A percentile compares a stretch with the other conserved stretches of the same genome.
Evolutionary conservation across 306 rosid species (phyloP).

Genomic region (Quercus mongolica): DNA sequence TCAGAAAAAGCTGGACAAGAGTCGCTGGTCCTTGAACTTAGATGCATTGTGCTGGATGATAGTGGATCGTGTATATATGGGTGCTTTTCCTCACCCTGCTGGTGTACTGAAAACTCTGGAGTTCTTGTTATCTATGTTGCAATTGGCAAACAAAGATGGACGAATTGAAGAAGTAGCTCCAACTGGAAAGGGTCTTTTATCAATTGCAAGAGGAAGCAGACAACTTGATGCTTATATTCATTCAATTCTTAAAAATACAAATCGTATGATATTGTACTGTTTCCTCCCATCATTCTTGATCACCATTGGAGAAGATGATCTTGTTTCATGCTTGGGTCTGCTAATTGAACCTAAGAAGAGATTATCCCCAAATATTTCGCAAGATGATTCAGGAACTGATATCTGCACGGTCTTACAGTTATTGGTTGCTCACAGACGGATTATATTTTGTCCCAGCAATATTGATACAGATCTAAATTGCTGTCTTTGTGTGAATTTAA

Average conservation of each 20-base stretch:
- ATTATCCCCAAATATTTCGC: slow-evolving; percentile 34
- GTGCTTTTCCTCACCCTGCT: slow-evolving; percentile 94
- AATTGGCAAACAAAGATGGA: slow-evolving; percentile 95
- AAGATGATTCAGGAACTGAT: slow-evolving; percentile 74
- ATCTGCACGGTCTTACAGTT: slow-evolving; percentile 81
- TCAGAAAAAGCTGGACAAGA: slow-evolving; percentile 90
- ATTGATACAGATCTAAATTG: slow-evolving; percentile 90
- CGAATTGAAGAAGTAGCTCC: slow-evolving; percentile 95
- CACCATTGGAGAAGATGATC: slow-evolving; percentile 81
- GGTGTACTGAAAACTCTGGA: slow-evolving; percentile 86
- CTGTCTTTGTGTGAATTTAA: slow-evolving; percentile 86
- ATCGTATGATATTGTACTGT: slow-evolving; percentile 86
- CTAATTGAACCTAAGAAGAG: slow-evolving; percentile 66
- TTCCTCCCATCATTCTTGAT: slow-evolving; percentile 85
- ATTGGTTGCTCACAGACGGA: slow-evolving; percentile 80
- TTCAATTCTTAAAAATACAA: slow-evolving; percentile 89
- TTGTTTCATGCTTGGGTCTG: slow-evolving; percentile 66
- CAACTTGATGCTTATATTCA: slow-evolving; percentile 96
- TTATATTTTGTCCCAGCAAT: slow-evolving; percentile 94
- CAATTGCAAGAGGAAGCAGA: slow-evolving; percentile 86
- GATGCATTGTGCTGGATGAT: slow-evolving; percentile 96
- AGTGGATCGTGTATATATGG: slow-evolving; percentile 97
- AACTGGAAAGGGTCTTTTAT: slow-evolving; percentile 79
- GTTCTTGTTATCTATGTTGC: slow-evolving; percentile 95
- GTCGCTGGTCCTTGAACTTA: slow-evolving; percentile 92